Evolutionary conservation across 495 filamentous ascomycete genomes (phyloP), one percentile per base, ranked within the genome.

Genomic region (Daldinia concentrica): DNA sequence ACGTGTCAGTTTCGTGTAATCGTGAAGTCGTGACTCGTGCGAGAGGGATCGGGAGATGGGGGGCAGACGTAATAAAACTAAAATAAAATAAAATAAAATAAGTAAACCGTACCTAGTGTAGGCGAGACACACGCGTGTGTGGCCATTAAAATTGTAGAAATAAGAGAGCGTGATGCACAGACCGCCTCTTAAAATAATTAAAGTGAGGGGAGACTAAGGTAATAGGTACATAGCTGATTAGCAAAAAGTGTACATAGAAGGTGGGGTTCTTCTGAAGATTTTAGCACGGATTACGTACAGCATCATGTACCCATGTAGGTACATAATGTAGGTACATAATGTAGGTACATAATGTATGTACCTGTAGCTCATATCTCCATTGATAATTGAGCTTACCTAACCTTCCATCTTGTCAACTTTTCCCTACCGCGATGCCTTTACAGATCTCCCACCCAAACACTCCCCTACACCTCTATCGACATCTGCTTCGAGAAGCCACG

Each of bases 401-500:
- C 24, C 1, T 36, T 48, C 43, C 17, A 48, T 22, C 43, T 48
- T 9, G 6, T 48, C 43, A 48, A 24, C 43, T 48, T 48, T 48
- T 24, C n/a, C n/a, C 17, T 48, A 12, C 11, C 43, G 26, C 41
- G 12, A 74, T 77, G 76, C 68, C 73, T 50, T 43, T 74, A 54
- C 76, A 76, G 50, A 77, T 77, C 58, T 71, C 76, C 27, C 71
- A 74, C 51, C 77, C 74, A 19, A 76, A 73, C 61, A 84, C 85
- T 69, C 82, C 87, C 1, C 82, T 87, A 30, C 88, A 91, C 76
- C 80, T 95, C 32, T 88, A 91, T 70, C 90, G 95, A 34, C 87
- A 90, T 37, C 85, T 96, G 6, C 89, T 98, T 52, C 92, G 95
- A 68, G 91, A 97, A 83, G 87, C 89, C 26, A 89, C 90, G 64